Evolutionary conservation across 169 alveolate species (phyloP).

Genomic region (Plasmodium gaboni): DNA sequence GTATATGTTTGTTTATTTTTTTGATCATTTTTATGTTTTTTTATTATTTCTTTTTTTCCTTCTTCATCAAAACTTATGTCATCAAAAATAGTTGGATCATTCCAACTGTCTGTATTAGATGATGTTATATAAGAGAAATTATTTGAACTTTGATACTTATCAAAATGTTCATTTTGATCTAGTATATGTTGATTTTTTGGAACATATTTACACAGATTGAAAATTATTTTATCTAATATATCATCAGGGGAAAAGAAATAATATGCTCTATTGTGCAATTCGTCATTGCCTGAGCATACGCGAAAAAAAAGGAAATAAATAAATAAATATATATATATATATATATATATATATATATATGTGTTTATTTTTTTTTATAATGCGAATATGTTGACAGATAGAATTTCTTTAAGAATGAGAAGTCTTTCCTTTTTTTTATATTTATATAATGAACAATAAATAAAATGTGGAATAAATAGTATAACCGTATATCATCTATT

Average conservation of each 20-base stretch:
- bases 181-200: slow-evolving; percentile 55
- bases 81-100: slow-evolving; percentile 17
- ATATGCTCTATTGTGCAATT: slow-evolving; percentile 39
- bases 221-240: slow-evolving; percentile 48
- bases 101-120: slow-evolving; percentile 49
- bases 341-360: too few species aligned
- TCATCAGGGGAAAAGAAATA: slow-evolving; percentile 49
- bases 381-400: too few species aligned
- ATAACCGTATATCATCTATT: too few species aligned
- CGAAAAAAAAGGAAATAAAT: not conserved
- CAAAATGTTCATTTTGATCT: not conserved
- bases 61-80: slow-evolving; percentile 12
- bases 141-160: not conserved
- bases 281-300: slow-evolving; percentile 16
- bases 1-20: too few species aligned
- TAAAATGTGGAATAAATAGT: too few species aligned
- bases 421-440: too few species aligned
- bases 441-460: too few species aligned
- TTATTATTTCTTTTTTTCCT: slow-evolving; percentile 6
- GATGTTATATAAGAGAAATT: not conserved
- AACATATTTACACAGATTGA: slow-evolving; percentile 49
- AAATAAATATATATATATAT: too few species aligned
- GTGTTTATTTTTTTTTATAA: too few species aligned
- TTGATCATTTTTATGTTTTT: too few species aligned
- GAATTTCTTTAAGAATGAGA: too few species aligned